Evolutionary conservation across 2,329 filamentous ascomycete species (phyloP).

Genomic region (Aschersonia sp.): DNA sequence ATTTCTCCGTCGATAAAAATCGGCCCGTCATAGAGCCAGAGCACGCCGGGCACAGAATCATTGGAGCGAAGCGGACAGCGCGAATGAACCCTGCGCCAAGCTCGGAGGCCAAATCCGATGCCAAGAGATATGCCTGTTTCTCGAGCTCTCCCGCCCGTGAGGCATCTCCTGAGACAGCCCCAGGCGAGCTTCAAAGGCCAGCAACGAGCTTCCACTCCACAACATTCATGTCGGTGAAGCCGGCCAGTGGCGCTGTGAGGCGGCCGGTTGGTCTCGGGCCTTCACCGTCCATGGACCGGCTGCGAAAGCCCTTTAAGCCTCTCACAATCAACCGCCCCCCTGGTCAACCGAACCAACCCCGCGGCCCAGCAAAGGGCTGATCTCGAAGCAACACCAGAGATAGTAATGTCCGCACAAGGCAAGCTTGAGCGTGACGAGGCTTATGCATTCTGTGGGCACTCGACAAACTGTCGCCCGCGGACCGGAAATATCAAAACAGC

Average conservation of each 20-base stretch:
- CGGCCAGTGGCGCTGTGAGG: slow-evolving; percentile 20
- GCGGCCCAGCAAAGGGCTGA: no score
- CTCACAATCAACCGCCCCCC: slow-evolving; percentile 33
- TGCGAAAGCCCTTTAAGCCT: slow-evolving; percentile 42
- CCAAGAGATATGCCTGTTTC: slow-evolving; percentile 39
- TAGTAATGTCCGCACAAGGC: no score
- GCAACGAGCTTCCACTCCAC: slow-evolving; percentile 36
- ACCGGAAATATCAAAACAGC: no score
- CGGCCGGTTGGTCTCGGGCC: slow-evolving; percentile 29
- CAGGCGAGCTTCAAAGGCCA: slow-evolving; percentile 14
- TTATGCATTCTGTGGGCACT: no score
- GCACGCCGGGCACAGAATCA: slow-evolving; percentile 25
- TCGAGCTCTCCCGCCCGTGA: slow-evolving; percentile 39
- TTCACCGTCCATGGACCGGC: slow-evolving; percentile 32
- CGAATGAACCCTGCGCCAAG: slow-evolving; percentile 15
- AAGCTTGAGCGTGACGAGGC: no score
- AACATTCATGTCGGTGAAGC: slow-evolving; percentile 26
- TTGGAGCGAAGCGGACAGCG: slow-evolving; percentile 17
- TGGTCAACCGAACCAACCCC: neutral
- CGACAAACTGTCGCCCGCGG: no score
- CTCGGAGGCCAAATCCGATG: slow-evolving; percentile 13
- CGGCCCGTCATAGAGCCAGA: slow-evolving; percentile 14
- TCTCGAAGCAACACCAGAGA: no score
- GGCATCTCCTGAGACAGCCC: slow-evolving; percentile 7
- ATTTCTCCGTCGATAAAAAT: slow-evolving; percentile 2